Conservation (phyloP, 164 flowering plant species). For the Nelumbo lutea region DNA sequence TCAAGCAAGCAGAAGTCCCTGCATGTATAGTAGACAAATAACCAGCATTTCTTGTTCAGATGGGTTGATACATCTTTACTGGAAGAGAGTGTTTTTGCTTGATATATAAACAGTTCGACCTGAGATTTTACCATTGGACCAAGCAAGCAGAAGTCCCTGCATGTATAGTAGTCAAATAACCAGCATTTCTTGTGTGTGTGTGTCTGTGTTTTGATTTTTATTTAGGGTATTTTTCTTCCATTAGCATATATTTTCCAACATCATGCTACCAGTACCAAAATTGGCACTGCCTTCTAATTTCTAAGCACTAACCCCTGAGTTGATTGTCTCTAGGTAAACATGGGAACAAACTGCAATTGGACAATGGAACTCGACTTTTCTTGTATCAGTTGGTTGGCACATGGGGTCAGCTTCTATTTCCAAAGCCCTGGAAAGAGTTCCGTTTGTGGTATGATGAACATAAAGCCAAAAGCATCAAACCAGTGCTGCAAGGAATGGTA, state of each 20-base stretch:
- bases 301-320: not conserved
- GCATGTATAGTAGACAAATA: too few relatives aligned
- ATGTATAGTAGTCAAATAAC: too few relatives aligned
- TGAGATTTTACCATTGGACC: too few relatives aligned
- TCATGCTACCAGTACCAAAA: not conserved
- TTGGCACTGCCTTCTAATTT: not conserved
- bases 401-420: conserved; percentile 99
- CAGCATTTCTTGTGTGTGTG: too few relatives aligned
- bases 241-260: not conserved
- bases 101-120: too few relatives aligned
- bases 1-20: too few relatives aligned
- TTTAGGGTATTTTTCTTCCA: not conserved
- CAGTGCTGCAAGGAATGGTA: conserved; percentile 92
- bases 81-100: too few relatives aligned
- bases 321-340: conserved; percentile 61
- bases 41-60: too few relatives aligned
- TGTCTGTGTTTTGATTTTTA: conserved; percentile 17
- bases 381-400: conserved; percentile 96
- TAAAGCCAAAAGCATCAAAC: conserved; percentile 75
- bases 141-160: too few relatives aligned
- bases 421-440: conserved; percentile 97
- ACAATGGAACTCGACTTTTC: conserved; percentile 52
- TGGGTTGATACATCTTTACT: too few relatives aligned
- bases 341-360: conserved; percentile 81
- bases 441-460: conserved; percentile 88